Conservation (phyloP, 2,329 filamentous ascomycete species). For the Fusarium falciforme region DNA sequence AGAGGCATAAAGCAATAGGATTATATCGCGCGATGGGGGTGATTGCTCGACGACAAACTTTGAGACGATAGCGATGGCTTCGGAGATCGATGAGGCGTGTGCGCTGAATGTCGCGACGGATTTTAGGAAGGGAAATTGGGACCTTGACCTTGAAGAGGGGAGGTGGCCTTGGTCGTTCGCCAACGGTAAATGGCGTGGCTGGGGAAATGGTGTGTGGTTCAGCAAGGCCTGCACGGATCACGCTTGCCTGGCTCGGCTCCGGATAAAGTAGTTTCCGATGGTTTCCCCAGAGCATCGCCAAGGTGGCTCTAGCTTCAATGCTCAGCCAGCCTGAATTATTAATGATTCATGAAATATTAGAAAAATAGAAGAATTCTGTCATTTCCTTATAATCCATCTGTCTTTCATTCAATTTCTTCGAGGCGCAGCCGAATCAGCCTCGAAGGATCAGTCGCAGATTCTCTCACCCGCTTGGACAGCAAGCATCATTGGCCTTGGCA, state of each 20-base stretch:
- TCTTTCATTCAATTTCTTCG: background rate
- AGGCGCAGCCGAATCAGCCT: background rate
- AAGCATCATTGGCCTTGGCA: slow-evolving; percentile 23
- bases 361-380: background rate
- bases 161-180: slow-evolving; percentile 43
- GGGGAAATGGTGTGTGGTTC: slow-evolving; percentile 43
- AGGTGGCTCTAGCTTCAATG: background rate
- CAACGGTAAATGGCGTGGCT: slow-evolving; percentile 55
- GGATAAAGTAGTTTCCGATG: background rate
- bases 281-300: background rate
- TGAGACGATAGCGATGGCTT: slow-evolving; percentile 38
- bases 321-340: background rate
- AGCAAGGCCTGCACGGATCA: slow-evolving; percentile 2
- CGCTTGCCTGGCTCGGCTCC: background rate
- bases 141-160: slow-evolving; percentile 44
- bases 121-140: slow-evolving; percentile 44
- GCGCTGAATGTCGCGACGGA: slow-evolving; percentile 42
- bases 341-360: background rate
- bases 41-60: slow-evolving; percentile 41
- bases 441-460: background rate
- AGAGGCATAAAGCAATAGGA: slow-evolving; percentile 44
- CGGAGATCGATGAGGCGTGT: slow-evolving; percentile 37
- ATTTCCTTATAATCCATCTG: background rate
- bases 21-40: slow-evolving; percentile 37
- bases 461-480: background rate